Evolutionary conservation across 2,329 filamentous ascomycete genomes (phyloP).

Genomic region (Furcasterigmium furcatum): DNA sequence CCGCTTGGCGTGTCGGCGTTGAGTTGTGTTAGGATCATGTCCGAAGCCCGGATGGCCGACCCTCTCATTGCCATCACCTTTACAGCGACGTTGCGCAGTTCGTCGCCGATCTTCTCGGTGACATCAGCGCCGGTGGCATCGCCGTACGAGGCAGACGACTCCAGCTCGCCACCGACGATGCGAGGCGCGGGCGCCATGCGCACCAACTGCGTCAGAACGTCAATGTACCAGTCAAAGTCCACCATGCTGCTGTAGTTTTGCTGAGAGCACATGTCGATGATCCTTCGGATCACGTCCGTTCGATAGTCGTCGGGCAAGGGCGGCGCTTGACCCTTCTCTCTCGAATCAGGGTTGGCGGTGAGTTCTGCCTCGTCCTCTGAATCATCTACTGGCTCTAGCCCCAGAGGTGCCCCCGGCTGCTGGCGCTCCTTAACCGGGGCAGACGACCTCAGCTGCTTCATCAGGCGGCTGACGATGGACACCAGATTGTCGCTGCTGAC

Average conservation of each 20-base stretch:
- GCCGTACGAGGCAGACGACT: conserved; percentile 21
- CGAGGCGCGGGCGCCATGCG: conserved; percentile 59
- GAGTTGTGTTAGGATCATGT: conserved; percentile 65
- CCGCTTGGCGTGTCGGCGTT: conserved; percentile 48
- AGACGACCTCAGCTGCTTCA: conserved; percentile 77
- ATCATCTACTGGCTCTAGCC: conserved; percentile 34
- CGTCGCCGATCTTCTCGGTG: conserved; percentile 72
- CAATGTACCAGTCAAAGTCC: conserved; percentile 98
- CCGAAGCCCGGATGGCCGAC: conserved; percentile 79
- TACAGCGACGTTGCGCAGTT: conserved; percentile 86
- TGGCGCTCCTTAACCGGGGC: conserved; percentile 46
- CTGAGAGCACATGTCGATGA: conserved; percentile 84
- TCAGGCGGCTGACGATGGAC: conserved; percentile 78
- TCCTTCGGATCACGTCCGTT: conserved; percentile 74
- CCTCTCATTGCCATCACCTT: conserved; percentile 81
- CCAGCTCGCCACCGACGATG: conserved; percentile 30
- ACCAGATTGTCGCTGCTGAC: conserved; percentile 84
- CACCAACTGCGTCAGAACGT: conserved; percentile 82
- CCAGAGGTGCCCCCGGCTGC: conserved; percentile 39
- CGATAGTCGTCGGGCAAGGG: conserved; percentile 84
- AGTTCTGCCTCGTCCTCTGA: conserved; percentile 49
- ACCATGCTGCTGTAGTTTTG: conserved; percentile 82
- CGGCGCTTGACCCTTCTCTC: conserved; percentile 39
- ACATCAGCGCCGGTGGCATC: conserved; percentile 40
- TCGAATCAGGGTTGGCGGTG: conserved; percentile 28